Evolutionary conservation across 495 filamentous ascomycete genomes (phyloP).

Genomic region (Annulohypoxylon bovei): DNA sequence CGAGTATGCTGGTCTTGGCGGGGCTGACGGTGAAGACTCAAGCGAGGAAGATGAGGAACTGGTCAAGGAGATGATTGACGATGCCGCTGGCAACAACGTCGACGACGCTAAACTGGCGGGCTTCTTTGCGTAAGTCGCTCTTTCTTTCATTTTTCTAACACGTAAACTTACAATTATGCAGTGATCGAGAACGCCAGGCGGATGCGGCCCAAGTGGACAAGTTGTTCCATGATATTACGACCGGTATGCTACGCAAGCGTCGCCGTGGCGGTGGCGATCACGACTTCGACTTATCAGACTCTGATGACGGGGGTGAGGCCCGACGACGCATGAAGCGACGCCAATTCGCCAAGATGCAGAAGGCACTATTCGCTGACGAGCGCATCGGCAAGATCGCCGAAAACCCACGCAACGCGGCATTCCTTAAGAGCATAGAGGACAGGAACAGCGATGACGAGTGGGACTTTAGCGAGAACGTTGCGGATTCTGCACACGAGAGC

Average conservation of each 20-base stretch:
- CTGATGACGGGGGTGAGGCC: constrained; percentile 82
- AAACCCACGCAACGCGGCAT: constrained; percentile 89
- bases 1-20: constrained; percentile 95
- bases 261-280: constrained; percentile 65
- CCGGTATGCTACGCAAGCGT: constrained; percentile 82
- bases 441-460: constrained; percentile 79
- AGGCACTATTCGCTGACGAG: constrained; percentile 87
- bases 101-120: constrained; percentile 85
- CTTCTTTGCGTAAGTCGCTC: constrained; percentile 80
- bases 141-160: neutral
- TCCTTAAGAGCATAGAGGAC: constrained; percentile 90
- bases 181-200: constrained; percentile 70
- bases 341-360: constrained; percentile 92
- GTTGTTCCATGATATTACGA: constrained; percentile 90
- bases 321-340: constrained; percentile 81
- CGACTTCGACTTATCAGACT: constrained; percentile 84
- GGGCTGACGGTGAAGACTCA: constrained; percentile 86
- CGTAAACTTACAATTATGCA: constrained; percentile 46
- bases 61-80: constrained; percentile 89
- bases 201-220: constrained; percentile 90
- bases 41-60: constrained; percentile 71
- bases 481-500: constrained; percentile 59
- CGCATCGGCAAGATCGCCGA: constrained; percentile 89
- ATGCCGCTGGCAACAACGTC: constrained; percentile 71
- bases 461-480: constrained; percentile 73